Evolutionary conservation across 2,329 filamentous ascomycete species (phyloP).

Genomic region (Fulvia fulva): DNA sequence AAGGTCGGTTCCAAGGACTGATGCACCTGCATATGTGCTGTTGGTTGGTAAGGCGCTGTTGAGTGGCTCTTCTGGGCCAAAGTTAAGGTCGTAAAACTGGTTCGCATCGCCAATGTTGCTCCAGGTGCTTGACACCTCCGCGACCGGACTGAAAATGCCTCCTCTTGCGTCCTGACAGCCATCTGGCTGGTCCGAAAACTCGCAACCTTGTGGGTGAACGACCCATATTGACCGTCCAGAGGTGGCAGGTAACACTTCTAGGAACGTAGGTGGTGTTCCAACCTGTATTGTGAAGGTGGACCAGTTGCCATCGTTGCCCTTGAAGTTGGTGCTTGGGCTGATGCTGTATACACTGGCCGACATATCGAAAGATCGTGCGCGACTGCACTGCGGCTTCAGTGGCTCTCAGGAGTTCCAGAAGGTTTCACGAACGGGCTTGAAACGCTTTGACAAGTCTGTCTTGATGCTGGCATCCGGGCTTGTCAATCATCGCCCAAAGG

Average conservation of each 20-base stretch:
- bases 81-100: slow-evolving; percentile 1
- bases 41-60: background rate
- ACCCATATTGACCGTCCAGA: slow-evolving; percentile 67
- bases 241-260: slow-evolving; percentile 58
- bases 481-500: background rate
- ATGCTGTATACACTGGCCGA: background rate
- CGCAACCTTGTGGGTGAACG: slow-evolving; percentile 56
- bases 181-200: background rate
- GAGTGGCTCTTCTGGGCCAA: background rate
- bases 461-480: background rate
- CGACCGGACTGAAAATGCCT: background rate
- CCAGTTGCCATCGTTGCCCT: slow-evolving; percentile 8
- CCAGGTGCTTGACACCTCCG: background rate
- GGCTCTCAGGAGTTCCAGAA: background rate
- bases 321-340: background rate
- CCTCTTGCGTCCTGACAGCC: slow-evolving; percentile 5
- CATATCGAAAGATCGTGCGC: background rate
- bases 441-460: background rate
- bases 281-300: slow-evolving; percentile 2
- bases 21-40: background rate
- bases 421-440: background rate
- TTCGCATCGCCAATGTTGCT: background rate
- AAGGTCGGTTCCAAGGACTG: background rate
- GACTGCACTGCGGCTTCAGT: background rate
- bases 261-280: background rate